Conservation (phyloP, 345 rosid species). For the Heritiera fomes region DNA sequence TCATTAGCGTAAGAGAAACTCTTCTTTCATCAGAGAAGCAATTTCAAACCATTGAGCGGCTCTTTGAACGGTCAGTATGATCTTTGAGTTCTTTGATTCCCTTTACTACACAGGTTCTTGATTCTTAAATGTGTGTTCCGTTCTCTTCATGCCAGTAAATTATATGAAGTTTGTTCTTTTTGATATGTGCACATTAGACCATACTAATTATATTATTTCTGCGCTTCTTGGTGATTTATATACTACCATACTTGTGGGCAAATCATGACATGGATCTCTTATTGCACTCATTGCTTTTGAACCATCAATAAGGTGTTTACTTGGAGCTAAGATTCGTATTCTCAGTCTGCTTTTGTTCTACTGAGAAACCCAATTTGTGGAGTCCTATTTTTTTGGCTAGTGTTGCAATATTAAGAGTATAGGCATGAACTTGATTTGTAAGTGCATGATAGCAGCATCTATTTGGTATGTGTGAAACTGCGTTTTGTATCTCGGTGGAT, state of each 20-base stretch:
- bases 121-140: neutral
- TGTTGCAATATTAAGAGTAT: neutral
- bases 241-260: neutral
- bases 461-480: neutral
- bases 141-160: neutral
- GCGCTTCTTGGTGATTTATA: neutral
- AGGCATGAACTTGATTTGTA: slow-evolving; percentile 2
- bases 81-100: slow-evolving; percentile 17
- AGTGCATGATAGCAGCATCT: neutral
- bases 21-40: slow-evolving; percentile 79
- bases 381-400: neutral
- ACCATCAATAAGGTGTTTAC: neutral
- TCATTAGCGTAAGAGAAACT: slow-evolving; percentile 76
- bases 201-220: neutral
- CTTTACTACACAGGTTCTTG: slow-evolving; percentile 11
- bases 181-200: neutral
- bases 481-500: neutral
- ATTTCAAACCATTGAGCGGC: slow-evolving; percentile 80
- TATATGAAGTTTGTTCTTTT: neutral
- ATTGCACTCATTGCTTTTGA: neutral
- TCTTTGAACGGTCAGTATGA: slow-evolving; percentile 70
- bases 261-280: neutral
- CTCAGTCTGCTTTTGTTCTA: neutral
- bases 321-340: neutral
- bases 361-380: neutral